These are phyloP conservation scores for Inonotus hispidus DNA, from an alignment of 1,284 basidiomycete genomes.

Conservation along the genomic window DNA sequence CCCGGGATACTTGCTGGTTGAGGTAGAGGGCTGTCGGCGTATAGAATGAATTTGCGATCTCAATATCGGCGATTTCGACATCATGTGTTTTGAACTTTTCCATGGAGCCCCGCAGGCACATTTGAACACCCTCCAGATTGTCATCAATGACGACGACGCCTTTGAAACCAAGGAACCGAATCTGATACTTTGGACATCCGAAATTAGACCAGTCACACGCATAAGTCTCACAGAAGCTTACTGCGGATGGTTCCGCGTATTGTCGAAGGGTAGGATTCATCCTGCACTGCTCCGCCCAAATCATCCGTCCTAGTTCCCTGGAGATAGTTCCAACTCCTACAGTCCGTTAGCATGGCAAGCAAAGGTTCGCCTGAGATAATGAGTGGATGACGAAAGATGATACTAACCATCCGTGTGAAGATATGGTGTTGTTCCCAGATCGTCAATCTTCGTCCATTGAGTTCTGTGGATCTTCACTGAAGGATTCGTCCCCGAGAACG, in stretches of 20 bases:
- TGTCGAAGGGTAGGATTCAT: slow-evolving; percentile 33
- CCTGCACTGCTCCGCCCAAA: slow-evolving; percentile 51
- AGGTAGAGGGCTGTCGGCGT: slow-evolving; percentile 53
- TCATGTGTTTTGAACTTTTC: slow-evolving; percentile 58
- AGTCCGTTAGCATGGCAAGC: background rate
- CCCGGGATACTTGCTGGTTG: slow-evolving; percentile 44
- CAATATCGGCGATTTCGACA: slow-evolving; percentile 48
- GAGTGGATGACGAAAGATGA: too few species aligned
- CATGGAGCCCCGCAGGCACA: slow-evolving; percentile 68
- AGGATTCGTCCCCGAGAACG: slow-evolving; percentile 75
- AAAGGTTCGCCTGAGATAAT: slow-evolving; percentile 26
- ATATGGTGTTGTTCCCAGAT: slow-evolving; percentile 41
- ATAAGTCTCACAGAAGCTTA: slow-evolving; percentile 29
- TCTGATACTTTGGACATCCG: slow-evolving; percentile 49
- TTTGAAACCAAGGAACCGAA: slow-evolving; percentile 74
- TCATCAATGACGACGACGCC: slow-evolving; percentile 67
- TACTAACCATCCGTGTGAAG: slow-evolving; percentile 60
- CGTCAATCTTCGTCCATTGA: slow-evolving; percentile 56
- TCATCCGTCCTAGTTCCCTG: slow-evolving; percentile 43
- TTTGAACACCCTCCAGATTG: slow-evolving; percentile 44
- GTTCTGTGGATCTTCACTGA: slow-evolving; percentile 50
- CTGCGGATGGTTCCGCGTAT: slow-evolving; percentile 50
- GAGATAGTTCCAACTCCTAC: slow-evolving; percentile 59
- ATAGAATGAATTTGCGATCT: slow-evolving; percentile 62
- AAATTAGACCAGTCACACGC: background rate